Percentiles rank a stretch among this genome's conserved stretches.
Conservation (phyloP, 768 basidiomycete species). For the Punctularia strigosozonata region DNA sequence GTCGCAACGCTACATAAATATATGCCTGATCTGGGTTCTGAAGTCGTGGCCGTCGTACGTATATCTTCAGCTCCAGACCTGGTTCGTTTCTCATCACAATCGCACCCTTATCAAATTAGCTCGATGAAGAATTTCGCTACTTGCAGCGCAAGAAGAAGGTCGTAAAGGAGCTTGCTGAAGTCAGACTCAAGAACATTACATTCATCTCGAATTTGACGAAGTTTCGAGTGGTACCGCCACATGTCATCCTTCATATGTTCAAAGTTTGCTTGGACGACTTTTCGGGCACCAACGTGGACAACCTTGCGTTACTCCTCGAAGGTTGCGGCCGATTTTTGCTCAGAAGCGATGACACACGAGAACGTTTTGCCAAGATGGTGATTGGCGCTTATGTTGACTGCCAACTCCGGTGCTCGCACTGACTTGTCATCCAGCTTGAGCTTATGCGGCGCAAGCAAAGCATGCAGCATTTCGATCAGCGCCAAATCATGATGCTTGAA, state of each 20-base stretch:
- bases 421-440: slow-evolving; percentile 49
- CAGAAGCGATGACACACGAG: slow-evolving; percentile 76
- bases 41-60: slow-evolving; percentile 71
- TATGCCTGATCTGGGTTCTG: slow-evolving; percentile 87
- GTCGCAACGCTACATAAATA: slow-evolving; percentile 83
- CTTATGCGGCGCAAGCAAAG: slow-evolving; percentile 92
- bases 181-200: slow-evolving; percentile 80
- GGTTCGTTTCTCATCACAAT: slow-evolving; percentile 2
- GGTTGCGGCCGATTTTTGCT: slow-evolving; percentile 89
- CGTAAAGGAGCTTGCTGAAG: slow-evolving; percentile 79
- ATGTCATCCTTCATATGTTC: slow-evolving; percentile 89
- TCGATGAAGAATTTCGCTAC: slow-evolving; percentile 96
- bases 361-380: slow-evolving; percentile 85
- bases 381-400: slow-evolving; percentile 7
- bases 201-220: slow-evolving; percentile 93
- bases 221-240: slow-evolving; percentile 81
- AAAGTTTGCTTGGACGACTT: slow-evolving; percentile 98
- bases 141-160: slow-evolving; percentile 90
- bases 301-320: slow-evolving; percentile 82
- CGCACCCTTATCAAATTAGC: slow-evolving; percentile 27
- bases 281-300: slow-evolving; percentile 86
- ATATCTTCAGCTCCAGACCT: too few species aligned
- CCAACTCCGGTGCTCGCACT: not conserved
- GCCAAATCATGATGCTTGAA: slow-evolving; percentile 82
- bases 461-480: slow-evolving; percentile 85